Evolutionary conservation across 345 rosid species (phyloP).

Genomic region (Populus pruinosa): DNA sequence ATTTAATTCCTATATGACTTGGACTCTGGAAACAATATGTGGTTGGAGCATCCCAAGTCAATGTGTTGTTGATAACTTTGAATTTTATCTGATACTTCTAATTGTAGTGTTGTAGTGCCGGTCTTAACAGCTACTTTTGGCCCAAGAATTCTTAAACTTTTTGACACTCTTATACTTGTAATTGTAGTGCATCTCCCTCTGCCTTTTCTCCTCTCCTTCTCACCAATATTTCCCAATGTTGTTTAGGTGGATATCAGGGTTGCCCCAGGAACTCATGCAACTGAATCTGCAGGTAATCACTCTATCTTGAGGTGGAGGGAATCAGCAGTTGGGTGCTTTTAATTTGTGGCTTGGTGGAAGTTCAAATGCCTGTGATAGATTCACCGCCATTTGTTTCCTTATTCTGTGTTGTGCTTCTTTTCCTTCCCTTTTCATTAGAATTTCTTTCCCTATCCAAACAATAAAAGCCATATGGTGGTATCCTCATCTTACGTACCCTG

Average conservation of each 20-base stretch:
- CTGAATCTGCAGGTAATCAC: slow-evolving; percentile 77
- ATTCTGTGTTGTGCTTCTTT: neutral
- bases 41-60: neutral
- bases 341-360: neutral
- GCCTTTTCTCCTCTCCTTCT: neutral
- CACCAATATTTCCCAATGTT: neutral
- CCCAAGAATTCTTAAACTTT: neutral
- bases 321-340: neutral
- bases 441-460: neutral
- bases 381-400: neutral
- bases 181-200: neutral
- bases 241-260: slow-evolving; percentile 82
- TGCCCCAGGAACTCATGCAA: slow-evolving; percentile 92
- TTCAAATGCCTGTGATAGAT: neutral
- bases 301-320: neutral
- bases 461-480: neutral
- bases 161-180: neutral
- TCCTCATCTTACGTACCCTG: neutral
- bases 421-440: neutral
- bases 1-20: neutral
- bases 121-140: neutral
- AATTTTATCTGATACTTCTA: neutral
- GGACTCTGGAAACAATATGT: neutral
- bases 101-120: neutral
- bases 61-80: neutral